Evolutionary conservation across 2,329 filamentous ascomycete genomes (phyloP).

Genomic region (Apiospora arundinis): DNA sequence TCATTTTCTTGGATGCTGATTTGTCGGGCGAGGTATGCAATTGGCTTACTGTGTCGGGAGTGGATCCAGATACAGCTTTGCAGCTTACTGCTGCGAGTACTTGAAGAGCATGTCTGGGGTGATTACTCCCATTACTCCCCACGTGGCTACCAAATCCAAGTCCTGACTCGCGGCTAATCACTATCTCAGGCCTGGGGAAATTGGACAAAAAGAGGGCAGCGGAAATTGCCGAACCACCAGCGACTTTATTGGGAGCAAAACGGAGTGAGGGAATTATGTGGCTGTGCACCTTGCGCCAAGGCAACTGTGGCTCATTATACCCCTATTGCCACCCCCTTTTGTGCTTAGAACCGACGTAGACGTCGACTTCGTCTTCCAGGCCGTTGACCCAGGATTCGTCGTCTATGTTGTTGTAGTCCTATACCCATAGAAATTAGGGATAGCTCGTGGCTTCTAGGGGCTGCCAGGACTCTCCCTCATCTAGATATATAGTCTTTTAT

Average conservation of each 20-base stretch:
- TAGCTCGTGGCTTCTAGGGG: too few species aligned
- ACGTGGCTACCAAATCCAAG: neutral
- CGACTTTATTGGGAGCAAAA: neutral
- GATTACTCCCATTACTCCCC: neutral
- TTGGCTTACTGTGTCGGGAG: neutral
- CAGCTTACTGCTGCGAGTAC: neutral
- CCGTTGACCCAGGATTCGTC: too few species aligned
- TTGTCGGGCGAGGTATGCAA: neutral
- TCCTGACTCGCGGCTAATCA: neutral
- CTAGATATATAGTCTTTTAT: too few species aligned
- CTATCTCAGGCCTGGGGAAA: neutral
- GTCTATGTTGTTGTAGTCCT: too few species aligned
- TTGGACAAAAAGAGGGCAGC: neutral
- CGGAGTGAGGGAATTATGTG: neutral
- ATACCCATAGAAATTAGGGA: too few species aligned
- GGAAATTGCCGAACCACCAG: neutral
- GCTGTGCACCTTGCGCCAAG: neutral
- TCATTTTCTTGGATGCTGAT: neutral
- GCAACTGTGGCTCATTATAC: neutral
- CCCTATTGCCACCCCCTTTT: neutral
- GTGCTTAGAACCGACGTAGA: too few species aligned
- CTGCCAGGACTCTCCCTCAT: too few species aligned
- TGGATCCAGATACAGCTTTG: neutral
- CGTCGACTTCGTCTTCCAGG: too few species aligned
- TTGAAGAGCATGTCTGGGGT: neutral